Evolutionary conservation across 345 rosid genomes (phyloP), one percentile per base, ranked within the genome.

Genomic region (Syzygium oleosum): DNA sequence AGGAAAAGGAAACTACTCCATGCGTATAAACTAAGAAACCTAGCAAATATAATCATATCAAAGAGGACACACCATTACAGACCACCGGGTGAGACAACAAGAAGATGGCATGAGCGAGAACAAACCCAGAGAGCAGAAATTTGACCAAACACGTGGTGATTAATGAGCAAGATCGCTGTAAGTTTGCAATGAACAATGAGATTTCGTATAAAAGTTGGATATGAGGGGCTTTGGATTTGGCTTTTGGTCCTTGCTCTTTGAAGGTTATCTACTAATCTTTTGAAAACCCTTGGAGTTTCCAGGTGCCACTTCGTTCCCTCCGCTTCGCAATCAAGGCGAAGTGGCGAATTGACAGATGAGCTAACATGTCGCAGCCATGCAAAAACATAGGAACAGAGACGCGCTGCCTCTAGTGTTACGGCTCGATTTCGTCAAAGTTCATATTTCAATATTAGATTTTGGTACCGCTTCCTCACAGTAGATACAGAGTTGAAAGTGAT

Each of bases 11-110:
- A 68, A 68, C 79, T 34, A 34, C 46, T 34, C 25, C 46, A 4
- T 17, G 34, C 9, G 79, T 68, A 17, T 17, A 68, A 68, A 38
- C 79, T 17, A 10, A 17, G 46, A 68, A 19, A 84, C 41, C 46
- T 51, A 34, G 9, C 25, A 84, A 84, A 4, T 51, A 12, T 9
- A 29, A 84, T 11, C 16, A 41, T 46, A 25, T 54, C 29, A 51
- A 89, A 46, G 21, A 17, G 68, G 27, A 34, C 84, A 41, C 85
- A 89, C 88, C 91, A 31, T 59, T 84, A 68, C 89, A 85, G 78
- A 49, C 77, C 61, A 89, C 93, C 23, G 65, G 88, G 61, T 78
- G 88, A 54, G 92, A 88, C 79, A 90, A 89, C 90, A 91, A 90
- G 89, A 91, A 83, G 77, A 90, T 53, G 87, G 93, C 90, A 41